Evolutionary conservation across 2,329 filamentous ascomycete species (phyloP), one percentile per base, ranked within the genome.

Genomic region (Trichothecium roseum): DNA sequence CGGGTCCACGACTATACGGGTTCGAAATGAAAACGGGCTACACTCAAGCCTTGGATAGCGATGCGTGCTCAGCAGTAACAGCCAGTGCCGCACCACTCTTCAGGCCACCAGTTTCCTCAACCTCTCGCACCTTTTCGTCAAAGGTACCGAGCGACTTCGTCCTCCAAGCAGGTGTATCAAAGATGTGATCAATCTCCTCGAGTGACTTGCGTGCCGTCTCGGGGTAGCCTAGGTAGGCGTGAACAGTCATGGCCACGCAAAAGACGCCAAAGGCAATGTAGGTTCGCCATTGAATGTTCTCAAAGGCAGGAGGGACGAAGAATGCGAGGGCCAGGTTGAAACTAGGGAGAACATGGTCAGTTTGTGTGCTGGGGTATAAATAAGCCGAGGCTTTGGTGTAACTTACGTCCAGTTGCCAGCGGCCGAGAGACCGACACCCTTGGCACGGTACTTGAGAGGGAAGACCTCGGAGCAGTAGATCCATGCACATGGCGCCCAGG

Each of bases 141-240:
- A 39, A 39, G 3, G 15, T 33, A 13, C 18, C 31, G 8, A 15
- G 24, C 24, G 20, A 17, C n/a, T 8, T 26, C 5, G 37, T 34
- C 16, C 30, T 32, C 37, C 37, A 41, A 17, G 40, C 37, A 8
- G 37, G 34, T 16, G 37, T 32, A 27, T 39, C 34, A 28, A 59
- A 59, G 28, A 58, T 51, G 6, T 48, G 30, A 37, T 81, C 76
- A 50, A 81, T 71, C 46, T 81, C 77, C 50, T 81, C 78, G 2
- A 81, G 60, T 2, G 64, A 67, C 28, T 67, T 64, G 42, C 49
- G 47, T 40, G 61, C 56, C 0, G 66, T 68, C 39, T 69, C 65
- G 0, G 63, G 62, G 37, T 66, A 68, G 42, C 66, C 55, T 41
- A 68, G 55, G 46, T 66, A 69, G 4, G 46, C 45, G 32, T 69